Percentiles rank a stretch among this genome's conserved stretches.
phyloP scores from a whole-genome alignment of 1,284 basidiomycete genomes.

The Leucoagaricus sp. region DNA sequence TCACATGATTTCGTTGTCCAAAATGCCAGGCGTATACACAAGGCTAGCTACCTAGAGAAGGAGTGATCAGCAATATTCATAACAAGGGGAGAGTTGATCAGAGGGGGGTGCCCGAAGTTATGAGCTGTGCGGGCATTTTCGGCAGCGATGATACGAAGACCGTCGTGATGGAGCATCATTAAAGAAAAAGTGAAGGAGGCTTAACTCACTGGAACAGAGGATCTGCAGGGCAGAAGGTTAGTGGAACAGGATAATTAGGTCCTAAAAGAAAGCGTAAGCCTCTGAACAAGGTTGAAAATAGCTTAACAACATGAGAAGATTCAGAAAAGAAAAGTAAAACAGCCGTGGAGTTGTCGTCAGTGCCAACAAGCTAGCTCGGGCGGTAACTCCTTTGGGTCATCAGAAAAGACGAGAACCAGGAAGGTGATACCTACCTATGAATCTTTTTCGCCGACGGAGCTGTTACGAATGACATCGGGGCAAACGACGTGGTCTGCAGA shows the following conservation, averaged over 20 bases:
- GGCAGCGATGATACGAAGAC: conserved; percentile 81
- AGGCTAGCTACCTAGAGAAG: neutral
- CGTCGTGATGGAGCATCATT: conserved; percentile 74
- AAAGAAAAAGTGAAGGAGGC: conserved; percentile 6
- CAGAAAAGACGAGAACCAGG: conserved; percentile 30
- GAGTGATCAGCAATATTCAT: conserved; percentile 6
- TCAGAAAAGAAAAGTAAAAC: conserved; percentile 63
- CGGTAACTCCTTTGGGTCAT: conserved; percentile 79
- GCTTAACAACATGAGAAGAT: conserved; percentile 18
- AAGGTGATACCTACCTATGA: conserved; percentile 3
- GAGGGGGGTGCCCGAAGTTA: conserved; percentile 73
- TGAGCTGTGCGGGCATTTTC: conserved; percentile 92
- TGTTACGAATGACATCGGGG: too few relatives aligned
- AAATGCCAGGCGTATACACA: neutral
- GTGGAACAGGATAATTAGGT: neutral
- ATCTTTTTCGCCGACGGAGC: too few relatives aligned
- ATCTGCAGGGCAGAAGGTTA: neutral
- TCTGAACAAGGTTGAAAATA: conserved; percentile 2
- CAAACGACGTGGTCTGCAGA: neutral
- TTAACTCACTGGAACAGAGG: conserved; percentile 26
- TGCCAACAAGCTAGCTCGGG: conserved; percentile 51
- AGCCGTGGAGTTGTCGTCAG: conserved; percentile 79
- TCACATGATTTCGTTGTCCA: conserved; percentile 11
- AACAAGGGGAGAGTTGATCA: conserved; percentile 42
- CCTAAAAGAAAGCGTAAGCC: conserved; percentile 11